Evolutionary conservation across 768 basidiomycete genomes (phyloP), one percentile per base, ranked within the genome.

Genomic region (Harrya chromipes): DNA sequence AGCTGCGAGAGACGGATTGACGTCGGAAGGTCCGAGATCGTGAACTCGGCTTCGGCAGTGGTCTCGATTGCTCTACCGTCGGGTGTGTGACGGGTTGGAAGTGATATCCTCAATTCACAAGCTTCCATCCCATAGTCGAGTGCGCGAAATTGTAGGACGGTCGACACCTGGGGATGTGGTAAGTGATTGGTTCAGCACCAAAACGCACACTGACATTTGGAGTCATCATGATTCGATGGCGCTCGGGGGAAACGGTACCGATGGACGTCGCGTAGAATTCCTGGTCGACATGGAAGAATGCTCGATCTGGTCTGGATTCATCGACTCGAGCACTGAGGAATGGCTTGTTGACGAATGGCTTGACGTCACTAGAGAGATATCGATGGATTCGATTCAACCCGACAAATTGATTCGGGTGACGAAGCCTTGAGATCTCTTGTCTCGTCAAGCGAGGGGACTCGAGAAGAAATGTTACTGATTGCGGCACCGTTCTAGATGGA

Each of bases 321-420:
- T 50, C 39, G 10, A 50, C 9, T 27, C 33, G 43, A 14, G 49
- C 39, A n/a, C 38, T 50, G 20, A 50, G 39, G 33, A 45, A 50
- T 17, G 49, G 49, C 11, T 45, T 40, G 26, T 50, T 50, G 43
- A 27, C 10, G 31, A 50, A 50, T 20, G 49, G 49, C 12, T 36
- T 35, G 23, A 40, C 33, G 29, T 36, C 39, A 5, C 23, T 35
- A 12, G 49, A 45, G 17, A 63, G 55, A 40, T 53, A 31, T 4
- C 56, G 46, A 8, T 50, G 43, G 26, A 67, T 57, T 20, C 60
- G 44, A 26, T 64, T 55, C 41, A 67, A 58, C 10, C 66, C 56
- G 27, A 67, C 62, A 47, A 61, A 67, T 29, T 61, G 65, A n/a
- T 63, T 64, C 3, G 66, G 66, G 4, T 59, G 59, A 21, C 61